Evolutionary conservation across 768 basidiomycete species (phyloP), one percentile per base, ranked within the genome.

Genomic region (Brasilioporus rufonigricans): DNA sequence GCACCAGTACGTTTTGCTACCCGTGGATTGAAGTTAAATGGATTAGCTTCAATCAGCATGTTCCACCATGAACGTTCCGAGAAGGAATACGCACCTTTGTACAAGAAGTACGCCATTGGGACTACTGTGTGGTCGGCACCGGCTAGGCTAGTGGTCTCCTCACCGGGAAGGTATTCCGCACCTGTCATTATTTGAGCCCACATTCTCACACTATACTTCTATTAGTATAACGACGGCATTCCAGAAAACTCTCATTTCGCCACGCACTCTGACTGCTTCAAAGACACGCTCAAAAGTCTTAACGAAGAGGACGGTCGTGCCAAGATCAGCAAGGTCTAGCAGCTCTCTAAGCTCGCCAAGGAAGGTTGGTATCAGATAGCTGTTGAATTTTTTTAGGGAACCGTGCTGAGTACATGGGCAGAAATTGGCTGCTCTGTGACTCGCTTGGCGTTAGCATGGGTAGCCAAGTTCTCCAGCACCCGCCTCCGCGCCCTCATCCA

Each of bases 381-480:
- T 8, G 9, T 26, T 21, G 32, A 44, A 10, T 35, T n/a, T n/a
- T 27, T 6, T 18, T 19, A 12, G 18, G 6, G 18, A 18, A 13
- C 8, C 0, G 4, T 5, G 26, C 48, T 62, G 43, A 53, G 43
- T 55, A 21, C 50, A 53, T 55, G 50, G 52, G 8, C 26, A 72
- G 72, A 77, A 58, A 69, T 85, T n/a, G 79, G 71, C 14, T 75
- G 73, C 50, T 77, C 71, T 19, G 73, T 78, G 57, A 71, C 77
- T n/a, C 74, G 76, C 38, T 71, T 85, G 45, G 77, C 84, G 1
- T 72, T 85, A 52, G 84, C 84, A 21, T 85, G 83, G 83, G 68
- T 77, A 8, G 73, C 77, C 10, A 71, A 65, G 57, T n/a, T n/a
- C n/a, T n/a, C n/a, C n/a, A n/a, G n/a, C n/a, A n/a, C n/a, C n/a